Conservation (phyloP, 352 stramenopile genomes). For the Elongisporangium undulatum region DNA sequence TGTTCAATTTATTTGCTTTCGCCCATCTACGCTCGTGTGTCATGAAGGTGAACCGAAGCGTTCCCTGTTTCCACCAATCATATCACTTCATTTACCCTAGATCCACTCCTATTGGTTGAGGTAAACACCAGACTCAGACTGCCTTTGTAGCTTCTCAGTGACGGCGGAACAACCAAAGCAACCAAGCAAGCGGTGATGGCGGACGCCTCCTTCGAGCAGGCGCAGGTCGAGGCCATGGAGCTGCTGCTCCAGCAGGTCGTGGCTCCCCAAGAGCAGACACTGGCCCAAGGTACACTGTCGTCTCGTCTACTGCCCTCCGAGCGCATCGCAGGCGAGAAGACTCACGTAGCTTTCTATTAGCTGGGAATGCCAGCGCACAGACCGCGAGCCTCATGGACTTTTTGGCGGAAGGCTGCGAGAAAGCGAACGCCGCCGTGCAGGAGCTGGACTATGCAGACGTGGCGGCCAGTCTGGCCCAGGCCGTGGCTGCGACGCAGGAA, state of each 20-base stretch:
- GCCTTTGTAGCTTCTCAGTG: background rate
- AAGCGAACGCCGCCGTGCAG: slow-evolving; percentile 46
- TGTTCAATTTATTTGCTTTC: background rate
- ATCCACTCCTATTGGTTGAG: background rate
- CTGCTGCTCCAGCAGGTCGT: slow-evolving; percentile 52
- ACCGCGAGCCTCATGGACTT: slow-evolving; percentile 60
- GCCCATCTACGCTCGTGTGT: background rate
- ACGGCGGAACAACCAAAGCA: background rate
- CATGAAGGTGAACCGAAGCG: background rate
- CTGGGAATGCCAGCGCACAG: slow-evolving; percentile 7
- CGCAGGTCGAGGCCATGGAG: slow-evolving; percentile 53
- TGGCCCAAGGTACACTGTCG: background rate
- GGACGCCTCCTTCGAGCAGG: slow-evolving; percentile 36
- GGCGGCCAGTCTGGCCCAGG: slow-evolving; percentile 36
- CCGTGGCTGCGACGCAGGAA: slow-evolving; percentile 52
- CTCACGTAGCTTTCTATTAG: background rate
- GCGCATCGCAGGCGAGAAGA: background rate
- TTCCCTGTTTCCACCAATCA: background rate
- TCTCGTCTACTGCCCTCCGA: background rate
- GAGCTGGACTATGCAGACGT: slow-evolving; percentile 56
- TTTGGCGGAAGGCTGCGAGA: slow-evolving; percentile 58
- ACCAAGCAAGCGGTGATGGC: background rate
- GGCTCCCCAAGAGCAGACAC: slow-evolving; percentile 2
- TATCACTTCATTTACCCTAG: background rate
- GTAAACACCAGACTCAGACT: background rate